Evolutionary conservation across 495 filamentous ascomycete genomes (phyloP), one percentile per base, ranked within the genome.

Genomic region (Bacidia gigantensis): DNA sequence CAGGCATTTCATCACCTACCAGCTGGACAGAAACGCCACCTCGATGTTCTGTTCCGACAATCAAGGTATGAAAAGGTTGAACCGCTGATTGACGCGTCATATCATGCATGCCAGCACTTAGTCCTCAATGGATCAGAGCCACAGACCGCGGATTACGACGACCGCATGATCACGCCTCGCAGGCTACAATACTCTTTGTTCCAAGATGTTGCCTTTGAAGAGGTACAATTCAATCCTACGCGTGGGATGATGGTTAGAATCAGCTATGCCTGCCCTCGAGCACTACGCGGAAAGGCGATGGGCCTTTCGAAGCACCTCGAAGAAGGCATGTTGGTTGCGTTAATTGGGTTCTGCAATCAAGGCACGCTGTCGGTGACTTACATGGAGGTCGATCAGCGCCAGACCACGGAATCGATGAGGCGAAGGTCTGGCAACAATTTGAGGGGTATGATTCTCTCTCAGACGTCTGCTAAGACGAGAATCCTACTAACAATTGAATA

Each of bases 321-420:
- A 39, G 45, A 52, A 14, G 61, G 62, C 7, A 64, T 64, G 62
- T 54, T 64, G 3, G 50, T 59, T 20, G 61, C 62, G 44, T 56
- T 64, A 1, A 32, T 64, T 7, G 61, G 62, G 0, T 26, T 59
- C n/a, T 53, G 61, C 25, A 48, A 50, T 2, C 29, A 55, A 11
- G 24, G 41, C 2, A 17, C 35, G 10, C 41, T 64, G 12, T 64
- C 58, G 11, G 58, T 50, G 9, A 57, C 53, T 20, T 64, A 64
- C 42, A 52, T 64, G 42, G 62, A 56, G 23, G 49, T 63, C 2
- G 26, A 56, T 17, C 38, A 54, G 44, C 49, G 53, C 24, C 60
- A 63, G 35, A 57, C 52, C 11, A 62, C 61, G 2, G 44, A 49
- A 5, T 39, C 61, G 12, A 63, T 63, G 61, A 56, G 43, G 48